Base-by-base conservation (phyloP, 2,329 filamentous ascomycete genomes). In the Alternaria incomplexa region DNA sequence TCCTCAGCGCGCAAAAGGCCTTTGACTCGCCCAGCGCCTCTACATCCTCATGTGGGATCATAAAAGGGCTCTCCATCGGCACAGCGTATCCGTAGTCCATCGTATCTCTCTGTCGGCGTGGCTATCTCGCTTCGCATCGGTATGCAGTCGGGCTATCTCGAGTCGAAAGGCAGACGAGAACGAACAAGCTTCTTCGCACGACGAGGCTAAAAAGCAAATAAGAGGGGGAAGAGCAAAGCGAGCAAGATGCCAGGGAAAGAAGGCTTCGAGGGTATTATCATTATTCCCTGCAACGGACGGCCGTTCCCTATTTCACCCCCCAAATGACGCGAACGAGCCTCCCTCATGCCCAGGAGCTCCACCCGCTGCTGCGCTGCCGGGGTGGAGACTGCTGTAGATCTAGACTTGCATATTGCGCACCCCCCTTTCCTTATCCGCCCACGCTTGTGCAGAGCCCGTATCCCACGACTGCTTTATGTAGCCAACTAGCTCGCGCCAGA, bases 1-100 rank as follows among this genome's bases (percentile, higher is more conserved):
- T 71, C 56, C 82, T 75, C 65, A 85, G 67, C 50, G 84, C 77
- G 43, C 69, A 73, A 70, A 85, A 85, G 0, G 81, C 82, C 51
- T 82, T 74, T 7, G 80, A 82, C 13, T 75, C 67, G 28, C 73
- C 70, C 23, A 85, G 70, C 11, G 73, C 70, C 22, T 80, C 77
- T 15, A 83, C 69, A 62, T 84, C 81, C 48, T 83, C 79, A 63
- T 66, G 70, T 59, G 77, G 76, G 62, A 85, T 80, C 61, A 76
- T 66, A 73, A 84, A 84, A 12, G 82, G 82, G 55, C 81, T 81
- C 63, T 73, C 67, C 59, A 58, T 56, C 47, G 70, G 65, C 47
- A 56, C 52, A 20, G 61, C 52, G 43, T 56, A 30, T 55, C 17
- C 26, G 51, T 60, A 25, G 17, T 63, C 56, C 61, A 60, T 63